These are phyloP conservation scores for Macadamia tetraphylla DNA, from an alignment of 164 flowering plant genomes.

Conservation along the genomic window DNA sequence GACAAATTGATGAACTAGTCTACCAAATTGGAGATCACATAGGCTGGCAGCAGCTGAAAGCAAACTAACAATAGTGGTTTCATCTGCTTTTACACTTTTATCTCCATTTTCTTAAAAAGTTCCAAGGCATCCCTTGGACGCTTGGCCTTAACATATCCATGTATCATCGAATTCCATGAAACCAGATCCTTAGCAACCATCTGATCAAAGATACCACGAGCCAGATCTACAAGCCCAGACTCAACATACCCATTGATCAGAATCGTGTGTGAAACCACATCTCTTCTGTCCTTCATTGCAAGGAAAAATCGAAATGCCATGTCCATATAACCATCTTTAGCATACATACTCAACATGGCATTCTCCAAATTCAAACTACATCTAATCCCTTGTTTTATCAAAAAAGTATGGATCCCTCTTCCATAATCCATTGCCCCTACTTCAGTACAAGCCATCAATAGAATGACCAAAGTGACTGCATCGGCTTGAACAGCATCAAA, in stretches of 20 bases:
- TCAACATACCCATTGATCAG: slow-evolving; percentile 28
- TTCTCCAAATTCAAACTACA: slow-evolving; percentile 16
- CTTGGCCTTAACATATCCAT: slow-evolving; percentile 23
- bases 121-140: slow-evolving; percentile 18
- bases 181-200: slow-evolving; percentile 20
- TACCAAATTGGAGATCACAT: slow-evolving; percentile 22
- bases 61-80: slow-evolving; percentile 20
- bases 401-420: slow-evolving; percentile 15
- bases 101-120: slow-evolving; percentile 23
- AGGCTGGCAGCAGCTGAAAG: slow-evolving; percentile 25
- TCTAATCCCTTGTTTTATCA: slow-evolving; percentile 14
- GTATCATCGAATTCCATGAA: slow-evolving; percentile 31
- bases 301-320: slow-evolving; percentile 16
- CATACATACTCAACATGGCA: slow-evolving; percentile 20
- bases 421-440: slow-evolving; percentile 6
- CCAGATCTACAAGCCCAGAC: slow-evolving; percentile 20
- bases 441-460: slow-evolving; percentile 17
- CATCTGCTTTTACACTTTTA: slow-evolving; percentile 17
- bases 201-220: slow-evolving; percentile 24
- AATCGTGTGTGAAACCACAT: slow-evolving; percentile 20
- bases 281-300: slow-evolving; percentile 16
- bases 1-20: slow-evolving; percentile 17
- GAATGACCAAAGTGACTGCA: slow-evolving; percentile 14
- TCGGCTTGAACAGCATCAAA: slow-evolving; percentile 11
- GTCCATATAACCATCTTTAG: slow-evolving; percentile 19